Percentiles rank a stretch among this genome's conserved stretches.
Evolutionary conservation across 345 rosid genomes (phyloP).

Genomic region (Lumnitzera racemosa): DNA sequence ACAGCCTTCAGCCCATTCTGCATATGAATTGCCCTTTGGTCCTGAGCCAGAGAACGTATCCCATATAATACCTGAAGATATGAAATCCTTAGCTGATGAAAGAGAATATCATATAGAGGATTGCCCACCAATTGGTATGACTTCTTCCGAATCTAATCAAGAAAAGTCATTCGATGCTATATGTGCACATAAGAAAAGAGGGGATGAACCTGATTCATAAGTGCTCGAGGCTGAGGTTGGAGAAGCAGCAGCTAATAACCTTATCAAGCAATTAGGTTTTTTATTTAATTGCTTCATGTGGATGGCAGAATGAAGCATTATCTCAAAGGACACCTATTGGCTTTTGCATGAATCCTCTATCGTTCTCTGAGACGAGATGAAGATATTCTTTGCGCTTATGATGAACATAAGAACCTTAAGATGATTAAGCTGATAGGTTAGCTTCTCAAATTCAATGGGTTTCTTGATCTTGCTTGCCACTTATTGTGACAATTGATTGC

Average conservation of each 20-base stretch:
- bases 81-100: slow-evolving; percentile 63
- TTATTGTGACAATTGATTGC: no score
- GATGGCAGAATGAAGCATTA: no score
- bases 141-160: slow-evolving; percentile 30
- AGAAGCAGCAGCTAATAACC: background rate
- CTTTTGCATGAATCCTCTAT: no score
- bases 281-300: no score
- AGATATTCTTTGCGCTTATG: no score
- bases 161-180: slow-evolving; percentile 43
- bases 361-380: no score
- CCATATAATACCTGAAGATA: slow-evolving; percentile 42
- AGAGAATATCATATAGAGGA: slow-evolving; percentile 49
- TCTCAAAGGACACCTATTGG: no score
- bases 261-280: no score
- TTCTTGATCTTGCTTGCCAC: no score
- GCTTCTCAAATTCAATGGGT: no score
- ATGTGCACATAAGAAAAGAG: slow-evolving; percentile 33
- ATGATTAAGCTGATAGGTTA: no score
- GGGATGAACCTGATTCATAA: slow-evolving; percentile 19
- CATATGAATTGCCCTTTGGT: slow-evolving; percentile 36
- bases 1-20: slow-evolving; percentile 44
- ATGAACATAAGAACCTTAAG: no score
- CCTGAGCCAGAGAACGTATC: slow-evolving; percentile 42
- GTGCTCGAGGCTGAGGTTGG: background rate
- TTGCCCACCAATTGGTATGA: slow-evolving; percentile 32